Evolutionary conservation across 179 eudicot genomes (phyloP).

Genomic region (Amaranthus tricolor): DNA sequence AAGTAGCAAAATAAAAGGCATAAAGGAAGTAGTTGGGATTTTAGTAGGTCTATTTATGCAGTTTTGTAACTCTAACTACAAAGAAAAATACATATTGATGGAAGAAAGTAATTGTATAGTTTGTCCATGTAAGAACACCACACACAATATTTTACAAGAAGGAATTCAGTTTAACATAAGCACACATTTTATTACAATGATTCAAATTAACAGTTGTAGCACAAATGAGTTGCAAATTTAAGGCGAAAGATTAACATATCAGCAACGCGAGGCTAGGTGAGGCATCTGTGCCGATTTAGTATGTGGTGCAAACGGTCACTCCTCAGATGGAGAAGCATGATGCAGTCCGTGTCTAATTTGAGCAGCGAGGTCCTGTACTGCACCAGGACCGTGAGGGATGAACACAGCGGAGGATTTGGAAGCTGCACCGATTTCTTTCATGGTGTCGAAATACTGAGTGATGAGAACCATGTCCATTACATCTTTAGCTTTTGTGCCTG

Average conservation of each 20-base stretch:
- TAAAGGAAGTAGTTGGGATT: no score
- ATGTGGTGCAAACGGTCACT: not conserved
- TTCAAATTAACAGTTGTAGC: not conserved
- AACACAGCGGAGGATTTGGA: constrained; percentile 32
- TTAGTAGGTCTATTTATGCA: no score
- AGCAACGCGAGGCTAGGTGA: not conserved
- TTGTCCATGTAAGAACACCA: no score
- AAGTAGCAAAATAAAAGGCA: no score
- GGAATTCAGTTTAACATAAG: no score
- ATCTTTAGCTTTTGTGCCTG: constrained; percentile 33
- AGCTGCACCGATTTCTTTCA: constrained; percentile 33
- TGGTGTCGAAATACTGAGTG: constrained; percentile 38
- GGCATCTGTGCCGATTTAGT: no score
- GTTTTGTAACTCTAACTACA: no score
- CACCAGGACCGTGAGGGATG: constrained; percentile 39
- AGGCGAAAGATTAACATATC: not conserved
- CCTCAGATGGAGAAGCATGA: constrained; percentile 16
- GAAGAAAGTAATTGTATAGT: no score
- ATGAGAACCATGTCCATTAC: constrained; percentile 38
- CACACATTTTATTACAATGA: no score
- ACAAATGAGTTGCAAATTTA: no score
- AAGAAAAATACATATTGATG: no score
- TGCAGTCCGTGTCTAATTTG: constrained; percentile 34
- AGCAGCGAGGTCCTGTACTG: constrained; percentile 29
- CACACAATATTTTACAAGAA: no score